Evolutionary conservation across 2,329 filamentous ascomycete species (phyloP), one percentile per base, ranked within the genome.

Genomic region (Monilinia polystroma): DNA sequence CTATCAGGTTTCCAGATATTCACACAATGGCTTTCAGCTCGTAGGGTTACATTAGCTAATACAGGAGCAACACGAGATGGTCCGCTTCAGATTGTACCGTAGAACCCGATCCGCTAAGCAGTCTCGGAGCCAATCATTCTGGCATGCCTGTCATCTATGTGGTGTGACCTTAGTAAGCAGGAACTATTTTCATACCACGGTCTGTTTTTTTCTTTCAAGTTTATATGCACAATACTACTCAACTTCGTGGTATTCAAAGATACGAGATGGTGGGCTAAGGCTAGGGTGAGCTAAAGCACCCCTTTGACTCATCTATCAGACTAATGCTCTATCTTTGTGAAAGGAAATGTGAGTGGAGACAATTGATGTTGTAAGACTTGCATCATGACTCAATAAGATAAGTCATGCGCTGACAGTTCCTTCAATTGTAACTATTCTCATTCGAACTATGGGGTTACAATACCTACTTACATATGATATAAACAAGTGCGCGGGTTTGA

Each of bases 21-120:
- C 55, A 29, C 16, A 45, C 10, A 26, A 16, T 43, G 16, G 16
- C 11, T 26, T 7, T 58, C 5, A 14, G 49, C 49, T 51, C 49
- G 29, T 29, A 16, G 47, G 32, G 29, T 20, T 26, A 7, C n/a
- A 29, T 35, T 43, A 16, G 29, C 35, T 23, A 23, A 26, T 51
- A 55, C 51, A 64, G 51, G 35, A 35, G 51, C 32, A n/a, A 54
- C 60, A 45, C 35, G n/a, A 64, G 60, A 64, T 47, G 10, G 16
- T 23, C 60, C 26, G n/a, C 41, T 60, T 45, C 26, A 45, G 20
- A 26, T 35, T 32, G 26, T 8, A 26, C 14, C 8, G 8, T 43
- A 20, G 26, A 43, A 26, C 20, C 43, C 38, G 14, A 58, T 58
- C 18, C 23, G 18, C 20, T 16, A 10, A 7, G 18, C 26, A 49